These are phyloP conservation scores for Fonsecaea monophora DNA, from an alignment of 2,329 filamentous ascomycete genomes.

Conservation along the genomic window DNA sequence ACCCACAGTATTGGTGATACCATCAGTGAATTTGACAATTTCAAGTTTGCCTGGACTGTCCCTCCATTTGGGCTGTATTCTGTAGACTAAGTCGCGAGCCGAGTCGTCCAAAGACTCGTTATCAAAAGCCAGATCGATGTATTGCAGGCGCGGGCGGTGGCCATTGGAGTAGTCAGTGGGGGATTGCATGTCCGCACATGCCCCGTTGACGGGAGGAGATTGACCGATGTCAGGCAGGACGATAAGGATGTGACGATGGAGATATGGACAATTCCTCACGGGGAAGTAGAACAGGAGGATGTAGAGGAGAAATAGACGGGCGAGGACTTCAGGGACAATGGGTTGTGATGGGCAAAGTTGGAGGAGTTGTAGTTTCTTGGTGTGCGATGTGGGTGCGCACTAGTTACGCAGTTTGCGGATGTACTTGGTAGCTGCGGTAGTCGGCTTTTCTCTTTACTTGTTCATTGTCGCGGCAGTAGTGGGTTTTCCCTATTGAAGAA, in stretches of 20 bases:
- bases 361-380: neutral
- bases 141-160: conserved; percentile 24
- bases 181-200: conserved; percentile 31
- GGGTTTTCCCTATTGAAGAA: conserved; percentile 1
- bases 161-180: conserved; percentile 26
- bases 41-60: conserved; percentile 75
- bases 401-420: neutral
- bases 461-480: neutral
- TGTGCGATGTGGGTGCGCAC: conserved; percentile 6
- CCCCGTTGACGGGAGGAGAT: conserved; percentile 1
- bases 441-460: neutral
- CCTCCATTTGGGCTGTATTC: conserved; percentile 84
- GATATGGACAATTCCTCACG: neutral
- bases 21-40: conserved; percentile 92
- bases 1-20: conserved; percentile 90
- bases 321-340: neutral
- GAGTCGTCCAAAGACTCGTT: conserved; percentile 77
- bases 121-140: conserved; percentile 80
- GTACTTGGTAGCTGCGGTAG: neutral
- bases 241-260: neutral
- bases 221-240: neutral
- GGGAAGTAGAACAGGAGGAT: neutral
- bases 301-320: neutral
- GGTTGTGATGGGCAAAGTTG: neutral
- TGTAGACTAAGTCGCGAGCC: conserved; percentile 77